Base-by-base conservation (phyloP, 2,329 filamentous ascomycete genomes). In the Allantophomopsis lycopodina region DNA sequence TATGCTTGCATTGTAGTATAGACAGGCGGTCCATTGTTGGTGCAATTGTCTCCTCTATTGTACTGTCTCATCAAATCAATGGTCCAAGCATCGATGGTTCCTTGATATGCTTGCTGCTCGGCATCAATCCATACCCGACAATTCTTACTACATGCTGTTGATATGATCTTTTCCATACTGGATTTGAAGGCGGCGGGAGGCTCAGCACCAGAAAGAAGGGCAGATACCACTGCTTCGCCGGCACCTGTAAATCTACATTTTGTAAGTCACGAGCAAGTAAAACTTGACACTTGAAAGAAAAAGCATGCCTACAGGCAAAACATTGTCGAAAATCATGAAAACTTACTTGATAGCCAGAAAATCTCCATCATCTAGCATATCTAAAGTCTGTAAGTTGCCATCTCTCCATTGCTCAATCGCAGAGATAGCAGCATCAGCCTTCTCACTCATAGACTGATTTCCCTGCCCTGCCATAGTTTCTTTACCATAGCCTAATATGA, bases 1-100 rank as follows among this genome's bases (percentile, higher is more conserved):
- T 87, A 88, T 1, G 79, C 78, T 58, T 87, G 83, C 58, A 87
- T 86, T 0, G 82, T 86, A 45, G 78, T 78, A 61, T 88, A 93
- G 40, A 95, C 69, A 39, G 88, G 71, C 3, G 83, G 78, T 40
- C 69, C 66, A 21, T 71, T 71, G 2, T 58, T 50, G 0, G 60
- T 62, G 6, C 59, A 63, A 45, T 64, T 71, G 23, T 28, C 23
- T 28, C 23, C 23, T 12, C 23, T 28, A 62, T 93, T 93, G 65
- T 83, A 88, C 54, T 72, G 75, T 50, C 74, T 72, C 65, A 87
- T 83, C 49, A 86, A 80, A 14, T 70, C 62, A 37, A 91, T 60
- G 5, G 79, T 84, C 81, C 86, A 89, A 48, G 75, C 71, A 55
- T 91, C 80, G 44, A 93, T 89, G 7, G 84, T 85, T 5, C 71